phyloP scores from a whole-genome alignment of 108 stramenopile genomes.

The Seminavis robusta region DNA sequence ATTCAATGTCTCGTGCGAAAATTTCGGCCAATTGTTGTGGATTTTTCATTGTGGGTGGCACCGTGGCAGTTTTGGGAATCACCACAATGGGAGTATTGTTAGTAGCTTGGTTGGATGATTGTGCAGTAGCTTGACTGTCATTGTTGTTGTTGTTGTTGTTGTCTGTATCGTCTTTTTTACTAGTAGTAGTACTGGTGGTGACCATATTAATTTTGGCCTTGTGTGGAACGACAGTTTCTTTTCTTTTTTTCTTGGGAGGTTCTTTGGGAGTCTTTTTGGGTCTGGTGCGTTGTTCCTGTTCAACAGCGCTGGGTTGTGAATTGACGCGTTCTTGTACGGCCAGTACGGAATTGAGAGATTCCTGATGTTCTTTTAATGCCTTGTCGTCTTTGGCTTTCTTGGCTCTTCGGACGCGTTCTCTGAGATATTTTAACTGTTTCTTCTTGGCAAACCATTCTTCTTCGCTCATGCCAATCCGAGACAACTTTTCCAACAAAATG shows the following conservation, averaged over 20 bases:
- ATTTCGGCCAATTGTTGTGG: not conserved
- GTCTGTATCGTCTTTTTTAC: not conserved
- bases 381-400: conserved; percentile 17
- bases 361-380: not conserved
- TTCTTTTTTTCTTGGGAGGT: too few relatives aligned
- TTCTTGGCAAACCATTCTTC: conserved; percentile 38
- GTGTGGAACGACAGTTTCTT: not conserved
- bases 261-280: conserved; percentile 4
- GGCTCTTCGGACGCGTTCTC: conserved; percentile 35
- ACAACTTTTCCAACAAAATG: conserved; percentile 31
- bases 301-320: not conserved
- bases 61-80: not conserved
- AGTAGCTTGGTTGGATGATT: not conserved
- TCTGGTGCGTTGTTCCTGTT: not conserved
- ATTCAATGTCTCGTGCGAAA: conserved; percentile 11
- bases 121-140: not conserved
- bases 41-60: not conserved
- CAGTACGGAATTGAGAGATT: not conserved
- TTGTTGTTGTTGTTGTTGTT: not conserved
- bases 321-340: not conserved
- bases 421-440: conserved; percentile 37
- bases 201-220: not conserved
- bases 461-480: conserved; percentile 40
- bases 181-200: not conserved
- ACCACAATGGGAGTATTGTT: not conserved